phyloP scores from a whole-genome alignment of 2,329 filamentous ascomycete genomes.

The Colletotrichum karsti region DNA sequence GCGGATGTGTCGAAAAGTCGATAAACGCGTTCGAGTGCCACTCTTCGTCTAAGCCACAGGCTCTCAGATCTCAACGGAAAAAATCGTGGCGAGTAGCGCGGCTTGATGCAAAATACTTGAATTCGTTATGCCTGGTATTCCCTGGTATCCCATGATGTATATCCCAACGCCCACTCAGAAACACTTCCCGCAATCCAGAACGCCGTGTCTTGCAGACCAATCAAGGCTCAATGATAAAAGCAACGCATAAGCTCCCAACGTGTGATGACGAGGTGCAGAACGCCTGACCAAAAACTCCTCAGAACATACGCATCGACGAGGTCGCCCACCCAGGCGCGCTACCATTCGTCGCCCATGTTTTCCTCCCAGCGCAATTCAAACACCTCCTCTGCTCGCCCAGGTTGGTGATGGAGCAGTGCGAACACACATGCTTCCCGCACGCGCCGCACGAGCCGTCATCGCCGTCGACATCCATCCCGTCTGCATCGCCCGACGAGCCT shows the following conservation, averaged over 20 bases:
- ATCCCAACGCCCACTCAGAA: not conserved
- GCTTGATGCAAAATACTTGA: not conserved
- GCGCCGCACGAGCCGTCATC: conserved; percentile 50
- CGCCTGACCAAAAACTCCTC: not conserved
- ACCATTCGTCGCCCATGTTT: conserved; percentile 30
- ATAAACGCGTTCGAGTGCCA: too few relatives aligned
- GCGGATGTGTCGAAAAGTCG: too few relatives aligned
- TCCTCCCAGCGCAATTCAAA: conserved; percentile 57
- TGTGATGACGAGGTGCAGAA: not conserved
- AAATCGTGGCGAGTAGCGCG: too few relatives aligned
- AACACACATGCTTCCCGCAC: conserved; percentile 66
- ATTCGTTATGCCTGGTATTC: not conserved
- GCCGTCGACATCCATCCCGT: conserved; percentile 50
- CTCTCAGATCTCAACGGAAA: too few relatives aligned
- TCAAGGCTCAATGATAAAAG: not conserved
- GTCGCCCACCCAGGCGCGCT: conserved; percentile 30
- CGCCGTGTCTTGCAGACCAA: not conserved
- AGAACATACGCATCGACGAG: not conserved
- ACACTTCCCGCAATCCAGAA: not conserved
- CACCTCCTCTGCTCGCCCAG: conserved; percentile 63
- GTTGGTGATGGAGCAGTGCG: conserved; percentile 66
- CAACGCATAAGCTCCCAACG: not conserved
- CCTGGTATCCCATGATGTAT: not conserved
- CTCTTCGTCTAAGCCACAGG: too few relatives aligned
- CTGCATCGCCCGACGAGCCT: conserved; percentile 21